Evolutionary conservation across 2,329 filamentous ascomycete genomes (phyloP).

Genomic region (Apiospora sp.): DNA sequence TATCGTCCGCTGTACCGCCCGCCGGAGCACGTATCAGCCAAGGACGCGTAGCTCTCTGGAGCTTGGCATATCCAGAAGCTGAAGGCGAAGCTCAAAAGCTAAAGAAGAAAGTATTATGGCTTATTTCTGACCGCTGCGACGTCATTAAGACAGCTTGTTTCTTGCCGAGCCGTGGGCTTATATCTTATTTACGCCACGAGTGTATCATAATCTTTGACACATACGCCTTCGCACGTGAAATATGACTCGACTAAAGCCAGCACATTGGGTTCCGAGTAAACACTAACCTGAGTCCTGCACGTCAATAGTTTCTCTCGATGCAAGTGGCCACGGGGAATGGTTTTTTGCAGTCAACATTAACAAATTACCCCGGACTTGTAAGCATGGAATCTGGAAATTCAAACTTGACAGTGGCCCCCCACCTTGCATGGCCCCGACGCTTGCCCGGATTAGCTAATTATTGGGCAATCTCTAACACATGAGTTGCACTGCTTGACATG

Average conservation of each 20-base stretch:
- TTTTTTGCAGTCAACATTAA: neutral
- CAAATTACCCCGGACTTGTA: constrained; percentile 9
- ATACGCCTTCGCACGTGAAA: neutral
- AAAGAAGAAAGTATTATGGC: neutral
- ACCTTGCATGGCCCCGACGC: neutral
- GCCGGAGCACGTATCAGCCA: neutral
- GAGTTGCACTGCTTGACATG: neutral
- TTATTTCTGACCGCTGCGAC: neutral
- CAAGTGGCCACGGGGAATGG: neutral
- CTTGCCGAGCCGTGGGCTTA: constrained; percentile 1
- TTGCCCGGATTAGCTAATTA: neutral
- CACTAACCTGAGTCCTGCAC: neutral
- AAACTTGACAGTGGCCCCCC: neutral
- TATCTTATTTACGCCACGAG: constrained; percentile 22
- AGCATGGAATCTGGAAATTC: constrained; percentile 17
- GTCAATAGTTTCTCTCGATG: neutral
- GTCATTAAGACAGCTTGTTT: neutral
- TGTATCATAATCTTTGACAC: constrained; percentile 9
- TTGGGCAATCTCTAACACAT: constrained; percentile 5
- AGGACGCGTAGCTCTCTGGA: neutral
- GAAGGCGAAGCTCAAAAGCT: neutral
- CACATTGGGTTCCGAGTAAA: neutral
- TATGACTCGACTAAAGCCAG: neutral
- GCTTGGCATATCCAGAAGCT: constrained; percentile 3
- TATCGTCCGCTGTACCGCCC: neutral